phyloP scores from a whole-genome alignment of 1,139 yeast genomes.

The Suhomyces ambrosiae region DNA sequence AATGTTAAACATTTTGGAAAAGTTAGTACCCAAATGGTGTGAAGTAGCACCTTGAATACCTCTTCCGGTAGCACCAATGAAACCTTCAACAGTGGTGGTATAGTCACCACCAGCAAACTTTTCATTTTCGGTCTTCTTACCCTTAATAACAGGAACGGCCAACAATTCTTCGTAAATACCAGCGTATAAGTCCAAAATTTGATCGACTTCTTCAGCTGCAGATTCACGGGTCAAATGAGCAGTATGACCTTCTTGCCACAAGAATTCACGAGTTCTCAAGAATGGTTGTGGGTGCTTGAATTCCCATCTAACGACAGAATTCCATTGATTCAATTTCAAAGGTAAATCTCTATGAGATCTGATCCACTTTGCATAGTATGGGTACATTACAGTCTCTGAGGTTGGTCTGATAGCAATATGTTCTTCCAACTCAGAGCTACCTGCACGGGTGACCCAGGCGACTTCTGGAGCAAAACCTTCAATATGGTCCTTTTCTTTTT shows the following conservation, averaged over 20 bases:
- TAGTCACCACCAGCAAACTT: conserved; percentile 97
- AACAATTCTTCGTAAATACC: conserved; percentile 85
- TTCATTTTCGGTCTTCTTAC: conserved; percentile 94
- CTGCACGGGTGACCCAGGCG: conserved; percentile 99
- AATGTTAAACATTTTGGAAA: conserved; percentile 97
- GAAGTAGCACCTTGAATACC: conserved; percentile 99
- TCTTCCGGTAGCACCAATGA: conserved; percentile 97
- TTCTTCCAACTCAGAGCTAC: conserved; percentile 90
- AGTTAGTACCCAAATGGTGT: conserved; percentile 96
- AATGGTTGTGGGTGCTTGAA: conserved; percentile 99
- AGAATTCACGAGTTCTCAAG: conserved; percentile 96
- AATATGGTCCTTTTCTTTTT: conserved; percentile 97
- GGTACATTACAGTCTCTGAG: conserved; percentile 99
- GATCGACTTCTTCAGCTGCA: conserved; percentile 81
- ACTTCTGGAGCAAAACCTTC: conserved; percentile 99
- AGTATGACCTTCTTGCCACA: conserved; percentile 99
- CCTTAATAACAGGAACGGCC: conserved; percentile 97
- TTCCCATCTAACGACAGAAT: conserved; percentile 99
- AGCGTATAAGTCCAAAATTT: conserved; percentile 84
- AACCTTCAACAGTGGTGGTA: conserved; percentile 96
- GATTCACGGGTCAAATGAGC: conserved; percentile 84
- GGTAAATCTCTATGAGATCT: conserved; percentile 98
- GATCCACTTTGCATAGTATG: conserved; percentile 98
- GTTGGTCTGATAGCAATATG: conserved; percentile 99
- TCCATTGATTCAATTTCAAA: conserved; percentile 96